Percentiles rank a stretch among this genome's conserved stretches.
Evolutionary conservation across 2,329 filamentous ascomycete genomes (phyloP).

Genomic region (Ophiosphaerella narmari): DNA sequence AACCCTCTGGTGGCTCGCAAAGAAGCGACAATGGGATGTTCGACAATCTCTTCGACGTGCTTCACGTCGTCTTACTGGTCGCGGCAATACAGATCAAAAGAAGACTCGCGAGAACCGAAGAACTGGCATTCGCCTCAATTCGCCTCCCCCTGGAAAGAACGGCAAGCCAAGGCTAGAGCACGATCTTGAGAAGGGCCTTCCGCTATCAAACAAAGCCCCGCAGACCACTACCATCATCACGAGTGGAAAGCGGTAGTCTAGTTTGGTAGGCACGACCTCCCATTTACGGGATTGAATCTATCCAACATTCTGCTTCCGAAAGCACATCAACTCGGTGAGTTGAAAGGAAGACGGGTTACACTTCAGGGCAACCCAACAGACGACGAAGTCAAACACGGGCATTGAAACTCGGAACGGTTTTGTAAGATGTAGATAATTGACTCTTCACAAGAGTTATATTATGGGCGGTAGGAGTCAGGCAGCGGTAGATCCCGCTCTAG

Average conservation of each 20-base stretch:
- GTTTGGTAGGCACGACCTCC: too few relatives aligned
- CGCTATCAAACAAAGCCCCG: constrained; percentile 24
- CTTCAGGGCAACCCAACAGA: too few relatives aligned
- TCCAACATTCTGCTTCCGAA: not conserved
- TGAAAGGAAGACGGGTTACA: not conserved
- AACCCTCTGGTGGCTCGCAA: constrained; percentile 76
- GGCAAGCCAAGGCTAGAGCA: constrained; percentile 23
- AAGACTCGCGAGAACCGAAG: constrained; percentile 41
- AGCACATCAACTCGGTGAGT: not conserved
- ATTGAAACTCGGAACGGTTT: not conserved
- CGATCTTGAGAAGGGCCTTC: constrained; percentile 44
- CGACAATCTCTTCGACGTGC: constrained; percentile 73
- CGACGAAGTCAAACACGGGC: not conserved
- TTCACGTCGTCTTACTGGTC: constrained; percentile 52
- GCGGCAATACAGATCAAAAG: constrained; percentile 33
- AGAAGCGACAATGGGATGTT: constrained; percentile 83
- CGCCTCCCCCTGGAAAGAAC: constrained; percentile 36
- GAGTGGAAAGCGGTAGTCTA: constrained; percentile 26
- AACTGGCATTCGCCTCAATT: constrained; percentile 42
- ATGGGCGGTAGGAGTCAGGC: not conserved
- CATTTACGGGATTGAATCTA: not conserved
- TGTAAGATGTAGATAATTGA: not conserved
- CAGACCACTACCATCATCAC: constrained; percentile 43
- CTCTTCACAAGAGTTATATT: not conserved
- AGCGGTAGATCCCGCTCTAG: not conserved